Base-by-base conservation (phyloP, 2,329 filamentous ascomycete species). In the Penicillium sp. region DNA sequence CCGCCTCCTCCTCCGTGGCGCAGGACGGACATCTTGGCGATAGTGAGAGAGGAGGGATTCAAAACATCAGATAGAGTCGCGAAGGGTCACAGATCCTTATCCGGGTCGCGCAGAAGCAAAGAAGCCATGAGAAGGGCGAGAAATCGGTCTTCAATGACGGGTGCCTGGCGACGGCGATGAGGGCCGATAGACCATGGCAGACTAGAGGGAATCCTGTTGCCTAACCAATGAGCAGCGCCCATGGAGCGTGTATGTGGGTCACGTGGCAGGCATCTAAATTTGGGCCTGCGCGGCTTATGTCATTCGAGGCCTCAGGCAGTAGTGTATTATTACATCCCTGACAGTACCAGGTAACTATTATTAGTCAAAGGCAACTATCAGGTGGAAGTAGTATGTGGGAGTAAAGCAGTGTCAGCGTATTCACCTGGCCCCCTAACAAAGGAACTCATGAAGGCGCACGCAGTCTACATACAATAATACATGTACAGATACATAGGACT, bases 21-120 rank as follows among this genome's bases (percentile, higher is more conserved):
- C 45, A 72, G 63, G 46, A 71, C 67, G 50, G 70, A 72, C 70
- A 73, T 73, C 48, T 53, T 65, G 52, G 55, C 56, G 51, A 46
- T 47, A 41, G 36, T 23, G 40, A 33, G 42, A 40, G 40, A 36
- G 26, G 29, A 43, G 21, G 17, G 26, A 41, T 43, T 56, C 43
- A 32, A 47, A 37, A 41, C 18, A 33, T 34, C 14, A 33, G 19
- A 21, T 37, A 31, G 40, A 17, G 35, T 35, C 33, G 29, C 31
- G 19, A 18, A 30, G 9, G 23, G 30, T 54, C 43, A 47, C 25
- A 41, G 35, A 35, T 37, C 38, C 51, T 53, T 51, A 1, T 13
- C 15, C 37, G 36, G 41, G 33, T 48, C 28, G 41, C 18, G 10
- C 32, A 34, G 33, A 36, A 26, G 33, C 19, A 28, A 39, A 32